Conservation (phyloP, 495 filamentous ascomycete species). For the Amorphotheca resinae region DNA sequence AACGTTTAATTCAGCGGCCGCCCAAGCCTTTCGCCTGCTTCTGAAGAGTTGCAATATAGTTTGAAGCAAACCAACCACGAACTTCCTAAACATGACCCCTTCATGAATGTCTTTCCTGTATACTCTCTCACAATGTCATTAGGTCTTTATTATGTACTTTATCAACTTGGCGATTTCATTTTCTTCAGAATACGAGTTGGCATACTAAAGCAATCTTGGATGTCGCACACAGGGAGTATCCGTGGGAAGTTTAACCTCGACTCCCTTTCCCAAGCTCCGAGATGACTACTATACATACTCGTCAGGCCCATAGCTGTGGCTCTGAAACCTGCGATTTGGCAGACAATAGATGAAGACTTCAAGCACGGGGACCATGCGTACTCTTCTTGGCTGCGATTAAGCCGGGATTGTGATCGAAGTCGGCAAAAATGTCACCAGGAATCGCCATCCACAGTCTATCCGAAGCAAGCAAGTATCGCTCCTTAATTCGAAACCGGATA, state of each 20-base stretch:
- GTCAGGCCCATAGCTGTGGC: slow-evolving; percentile 14
- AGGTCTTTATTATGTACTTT: background rate
- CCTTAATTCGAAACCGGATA: too few relatives aligned
- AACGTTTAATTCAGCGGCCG: too few relatives aligned
- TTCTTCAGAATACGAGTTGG: background rate
- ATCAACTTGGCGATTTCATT: background rate
- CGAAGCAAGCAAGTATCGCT: too few relatives aligned
- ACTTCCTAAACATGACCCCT: background rate
- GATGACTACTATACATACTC: slow-evolving; percentile 14
- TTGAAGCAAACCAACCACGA: background rate
- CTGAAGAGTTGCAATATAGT: background rate
- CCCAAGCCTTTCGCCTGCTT: background rate
- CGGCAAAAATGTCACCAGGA: slow-evolving; percentile 29
- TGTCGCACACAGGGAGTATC: too few relatives aligned
- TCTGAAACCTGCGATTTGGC: slow-evolving; percentile 18
- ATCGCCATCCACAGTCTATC: too few relatives aligned
- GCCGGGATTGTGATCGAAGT: slow-evolving; percentile 40
- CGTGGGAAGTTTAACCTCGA: background rate
- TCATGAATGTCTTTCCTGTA: background rate
- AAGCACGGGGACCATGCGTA: background rate
- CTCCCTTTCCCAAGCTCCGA: slow-evolving; percentile 13
- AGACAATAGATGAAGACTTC: slow-evolving; percentile 3
- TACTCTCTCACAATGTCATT: slow-evolving; percentile 1
- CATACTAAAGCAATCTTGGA: too few relatives aligned
- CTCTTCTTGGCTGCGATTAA: slow-evolving; percentile 39